Percentiles rank a stretch among this genome's conserved stretches.
Evolutionary conservation across 139 green algal genomes (phyloP).

Genomic region (Chlamydomonas incerta): DNA sequence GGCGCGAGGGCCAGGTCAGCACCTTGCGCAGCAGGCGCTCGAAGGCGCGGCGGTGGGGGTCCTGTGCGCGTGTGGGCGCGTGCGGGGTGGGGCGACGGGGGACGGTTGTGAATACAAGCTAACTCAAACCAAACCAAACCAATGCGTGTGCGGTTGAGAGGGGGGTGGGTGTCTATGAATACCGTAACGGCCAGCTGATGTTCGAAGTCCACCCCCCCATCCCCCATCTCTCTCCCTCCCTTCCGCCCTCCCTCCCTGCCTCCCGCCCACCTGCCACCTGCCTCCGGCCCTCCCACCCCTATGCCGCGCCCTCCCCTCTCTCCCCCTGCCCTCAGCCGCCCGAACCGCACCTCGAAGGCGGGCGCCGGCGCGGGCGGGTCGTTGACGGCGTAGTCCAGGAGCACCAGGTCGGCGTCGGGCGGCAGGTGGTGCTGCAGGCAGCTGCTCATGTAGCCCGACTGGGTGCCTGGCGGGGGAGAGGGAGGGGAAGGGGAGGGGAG

Average conservation of each 20-base stretch:
- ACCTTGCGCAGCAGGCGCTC: slow-evolving; percentile 56
- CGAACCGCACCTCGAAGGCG: neutral
- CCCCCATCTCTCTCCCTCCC: no score
- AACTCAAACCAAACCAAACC: neutral
- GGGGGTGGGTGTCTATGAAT: neutral
- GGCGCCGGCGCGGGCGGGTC: neutral
- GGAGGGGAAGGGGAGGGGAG: neutral
- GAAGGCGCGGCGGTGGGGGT: neutral
- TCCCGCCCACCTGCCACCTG: no score
- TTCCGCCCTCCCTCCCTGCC: no score
- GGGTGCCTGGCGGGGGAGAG: neutral
- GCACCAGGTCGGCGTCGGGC: neutral
- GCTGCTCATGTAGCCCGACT: neutral
- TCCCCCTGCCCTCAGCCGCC: no score
- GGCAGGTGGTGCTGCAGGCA: slow-evolving; percentile 5
- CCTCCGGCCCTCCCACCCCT: no score
- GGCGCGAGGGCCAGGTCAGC: slow-evolving; percentile 37
- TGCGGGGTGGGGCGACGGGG: neutral
- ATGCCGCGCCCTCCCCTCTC: no score
- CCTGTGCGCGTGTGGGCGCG: neutral
- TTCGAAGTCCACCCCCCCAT: no score
- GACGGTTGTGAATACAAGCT: neutral
- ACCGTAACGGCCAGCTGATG: no score
- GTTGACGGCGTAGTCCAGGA: neutral
- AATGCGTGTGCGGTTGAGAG: neutral